These are phyloP conservation scores for Diaporthe longicolla DNA, from an alignment of 2,329 filamentous ascomycete genomes.

Conservation along the genomic window DNA sequence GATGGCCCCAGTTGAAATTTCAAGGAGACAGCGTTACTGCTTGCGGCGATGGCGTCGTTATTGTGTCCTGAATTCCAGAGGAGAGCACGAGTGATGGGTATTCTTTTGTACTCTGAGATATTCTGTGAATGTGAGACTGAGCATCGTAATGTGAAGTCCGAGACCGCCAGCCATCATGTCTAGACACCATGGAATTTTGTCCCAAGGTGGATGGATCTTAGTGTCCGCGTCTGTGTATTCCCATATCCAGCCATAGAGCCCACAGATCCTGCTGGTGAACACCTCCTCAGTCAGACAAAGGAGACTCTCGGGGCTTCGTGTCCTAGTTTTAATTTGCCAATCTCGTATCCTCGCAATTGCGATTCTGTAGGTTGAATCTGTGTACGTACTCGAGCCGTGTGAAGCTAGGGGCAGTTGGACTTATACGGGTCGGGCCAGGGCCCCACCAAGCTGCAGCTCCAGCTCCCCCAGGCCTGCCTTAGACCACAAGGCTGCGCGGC, in stretches of 20 bases:
- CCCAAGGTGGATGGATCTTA: neutral
- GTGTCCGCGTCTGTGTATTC: neutral
- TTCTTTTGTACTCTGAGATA: neutral
- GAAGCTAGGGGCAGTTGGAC: neutral
- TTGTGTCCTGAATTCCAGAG: neutral
- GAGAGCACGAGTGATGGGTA: neutral
- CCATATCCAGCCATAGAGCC: neutral
- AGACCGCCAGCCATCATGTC: neutral
- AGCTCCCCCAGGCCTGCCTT: conserved; percentile 13
- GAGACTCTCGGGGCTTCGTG: neutral
- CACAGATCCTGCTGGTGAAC: neutral
- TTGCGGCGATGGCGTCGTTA: neutral
- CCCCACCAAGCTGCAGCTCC: conserved; percentile 28
- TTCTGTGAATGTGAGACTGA: conserved; percentile 12
- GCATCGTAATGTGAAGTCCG: neutral
- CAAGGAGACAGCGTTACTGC: conserved; percentile 2
- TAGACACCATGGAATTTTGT: neutral
- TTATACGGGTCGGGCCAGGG: neutral
- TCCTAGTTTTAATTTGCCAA: neutral
- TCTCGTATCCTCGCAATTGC: neutral
- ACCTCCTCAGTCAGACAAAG: neutral
- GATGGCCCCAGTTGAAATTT: neutral
- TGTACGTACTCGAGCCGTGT: neutral
- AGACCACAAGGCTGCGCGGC: conserved; percentile 12
- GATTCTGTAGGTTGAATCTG: neutral